Evolutionary conservation across 345 rosid species (phyloP), one percentile per base, ranked within the genome.

Genomic region (Melaleuca quinquenervia): DNA sequence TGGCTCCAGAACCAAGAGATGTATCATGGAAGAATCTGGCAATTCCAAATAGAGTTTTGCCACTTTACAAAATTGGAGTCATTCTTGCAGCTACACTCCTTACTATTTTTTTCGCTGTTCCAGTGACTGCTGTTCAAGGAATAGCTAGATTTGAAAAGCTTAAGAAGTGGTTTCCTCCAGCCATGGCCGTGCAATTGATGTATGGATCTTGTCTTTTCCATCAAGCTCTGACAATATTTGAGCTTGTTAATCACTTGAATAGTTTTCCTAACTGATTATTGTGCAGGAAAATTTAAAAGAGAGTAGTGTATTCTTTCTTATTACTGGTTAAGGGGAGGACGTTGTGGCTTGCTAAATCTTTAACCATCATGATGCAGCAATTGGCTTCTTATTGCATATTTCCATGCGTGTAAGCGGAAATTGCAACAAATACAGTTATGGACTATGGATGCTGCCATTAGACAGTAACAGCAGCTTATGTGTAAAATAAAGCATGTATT

Each of bases 121-220:
- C 96, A 11, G 98, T 95, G 83, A 92, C 98, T 78, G 98, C 98
- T 82, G 98, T 97, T 87, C 99, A 96, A 89, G 98, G 99, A 89
- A 95, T 97, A 27, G 98, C 96, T 76, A 94, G 91, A 85, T 92
- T 91, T 84, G 98, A 97, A 91, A 97, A 95, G 87, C 91, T 97
- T 32, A 94, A 91, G 92, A 93, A 92, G 90, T 93, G 98, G 97
- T 95, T 97, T 87, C 98, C 97, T 85, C 98, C 97, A 29, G 95
- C 94, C 90, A 92, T 89, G 92, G 96, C 93, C 14, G 83, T 95
- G 80, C 90, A 95, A 89, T 93, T 96, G 86, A 95, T 97, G 98
- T 94, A 91, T 91, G 91, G 62, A 26, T 56, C 41, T 58, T 52
- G 6, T 50, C 75, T 41, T 48, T 41, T 41, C 56, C 56, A 29